Base-by-base conservation (phyloP, 2,329 filamentous ascomycete genomes). In the Sporothrix phasma region DNA sequence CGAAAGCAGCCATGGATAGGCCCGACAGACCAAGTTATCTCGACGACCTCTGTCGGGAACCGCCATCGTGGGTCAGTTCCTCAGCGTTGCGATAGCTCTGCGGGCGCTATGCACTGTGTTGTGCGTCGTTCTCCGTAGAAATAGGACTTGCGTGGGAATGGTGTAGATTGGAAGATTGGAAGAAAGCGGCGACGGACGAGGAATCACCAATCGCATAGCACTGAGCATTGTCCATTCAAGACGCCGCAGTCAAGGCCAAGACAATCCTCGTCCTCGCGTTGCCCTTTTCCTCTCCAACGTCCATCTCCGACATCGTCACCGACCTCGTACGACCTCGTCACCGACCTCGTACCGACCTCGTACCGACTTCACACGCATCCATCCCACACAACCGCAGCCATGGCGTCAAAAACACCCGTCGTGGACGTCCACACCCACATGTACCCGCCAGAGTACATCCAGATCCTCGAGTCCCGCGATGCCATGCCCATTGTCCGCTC, bases 401-500 rank as follows among this genome's bases (percentile, higher is more conserved):
- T 47, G 54, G 22, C 59, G 2, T 17, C 61, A 26, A 63, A 63
- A 46, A 47, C 61, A 2, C 54, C 62, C 31, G 77, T 87, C 61
- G 85, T 88, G 64, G 85, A 88, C 74, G 81, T 88, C 72, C 85
- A 88, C 79, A 88, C 85, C 1, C 85, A 88, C 74, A 85, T 88
- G 81, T 88, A 88, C 73, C 84, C 85, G 17, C 84, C 84, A 3
- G 81, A 80, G 26, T 88, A 88, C 70, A 79, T 88, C 70, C 72
- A 78, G 66, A 81, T 88, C 65, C 82, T 88, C 65, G 79, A 83
- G 71, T 80, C 81, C 15, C 80, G 85, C 62, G 72, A 76, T 54
- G 79, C 78, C 24, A 89, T 92, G 66, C 89, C 89, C 39, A 84
- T 92, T 65, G 85, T 92, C 65, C 83, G 88, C 65, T 81, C 79